Conservation (phyloP, 139 green algal species). For the Deuterostichococcus epilithicus region DNA sequence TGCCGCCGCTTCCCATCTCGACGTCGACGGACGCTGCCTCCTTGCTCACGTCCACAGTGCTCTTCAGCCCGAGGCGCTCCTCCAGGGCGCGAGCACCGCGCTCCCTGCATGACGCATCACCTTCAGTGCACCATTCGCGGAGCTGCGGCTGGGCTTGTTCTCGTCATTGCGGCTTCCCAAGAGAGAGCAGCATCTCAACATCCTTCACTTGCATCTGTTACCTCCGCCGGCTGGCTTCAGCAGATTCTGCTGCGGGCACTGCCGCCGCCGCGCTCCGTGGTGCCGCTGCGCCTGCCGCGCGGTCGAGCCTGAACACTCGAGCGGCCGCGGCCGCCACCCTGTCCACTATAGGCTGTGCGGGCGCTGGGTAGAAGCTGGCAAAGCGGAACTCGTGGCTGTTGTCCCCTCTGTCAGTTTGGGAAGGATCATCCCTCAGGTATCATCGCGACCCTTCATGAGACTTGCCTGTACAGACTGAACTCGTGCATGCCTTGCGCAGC, state of each 20-base stretch:
- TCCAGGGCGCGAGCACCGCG: slow-evolving; percentile 72
- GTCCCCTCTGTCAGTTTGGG: slow-evolving; percentile 55
- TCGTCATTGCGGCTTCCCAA: no score
- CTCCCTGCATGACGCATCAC: slow-evolving; percentile 73
- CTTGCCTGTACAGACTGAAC: no score
- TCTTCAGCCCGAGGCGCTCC: slow-evolving; percentile 51
- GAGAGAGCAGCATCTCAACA: no score
- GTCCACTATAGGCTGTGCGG: slow-evolving; percentile 47
- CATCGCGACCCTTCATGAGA: no score
- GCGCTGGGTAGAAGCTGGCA: slow-evolving; percentile 76
- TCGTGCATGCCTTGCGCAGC: no score
- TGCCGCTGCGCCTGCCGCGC: not conserved
- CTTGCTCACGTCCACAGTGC: not conserved
- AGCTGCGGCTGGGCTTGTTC: not conserved
- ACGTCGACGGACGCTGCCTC: no score
- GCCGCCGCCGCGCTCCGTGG: no score
- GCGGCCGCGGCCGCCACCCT: slow-evolving; percentile 31
- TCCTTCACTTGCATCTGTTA: not conserved
- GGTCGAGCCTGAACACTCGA: slow-evolving; percentile 34
- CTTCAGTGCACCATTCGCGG: no score
- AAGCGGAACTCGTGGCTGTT: slow-evolving; percentile 83
- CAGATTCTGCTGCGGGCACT: not conserved
- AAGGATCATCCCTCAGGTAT: no score
- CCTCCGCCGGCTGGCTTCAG: slow-evolving; percentile 5
- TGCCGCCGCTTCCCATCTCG: no score